Base-by-base conservation (phyloP, 1,284 basidiomycete species). In the Leccinum pachyderme region DNA sequence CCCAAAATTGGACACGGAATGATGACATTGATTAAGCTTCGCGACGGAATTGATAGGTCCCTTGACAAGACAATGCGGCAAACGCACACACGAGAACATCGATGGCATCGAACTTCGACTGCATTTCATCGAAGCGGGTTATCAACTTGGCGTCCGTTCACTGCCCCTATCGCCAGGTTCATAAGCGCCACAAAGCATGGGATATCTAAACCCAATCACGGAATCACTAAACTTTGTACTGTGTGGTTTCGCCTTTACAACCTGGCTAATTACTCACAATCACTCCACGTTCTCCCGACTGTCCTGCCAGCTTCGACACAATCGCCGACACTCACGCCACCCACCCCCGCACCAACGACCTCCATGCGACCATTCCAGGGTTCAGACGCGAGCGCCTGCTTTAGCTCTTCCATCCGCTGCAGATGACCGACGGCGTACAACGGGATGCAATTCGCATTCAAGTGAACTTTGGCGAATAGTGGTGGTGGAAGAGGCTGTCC, bases 311-410 rank as follows among this genome's bases (percentile, higher is more conserved):
- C 82, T 64, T 87, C 82, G 28, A 96, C 82, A 69, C 93, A 95
- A 67, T 98, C 95, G 15, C 91, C 92, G 5, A 98, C 81, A 55
- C 94, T 95, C 1, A 96, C 92, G 1, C 94, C 95, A 0, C 83
- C 85, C 31, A 95, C 91, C 9, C 93, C 93, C 5, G 93, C 91
- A 1, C 96, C 96, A 1, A 91, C 77, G 2, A 98, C 78, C 43
- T 86, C 85, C 58, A 97, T 66, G 57, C 79, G 76, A 4, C 81
- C 82, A 0, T 71, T 72, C 83, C 86, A 91, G 11, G 73, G 71
- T 41, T 65, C 69, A 9, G 62, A 66, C 24, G 50, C 56, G 46
- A 92, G 70, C 5, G 74, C 75, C 7, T 66, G 60, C 52, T 78
- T 75, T 47, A 97, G 66, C 61, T 87, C 82, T 11, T 70, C 66